A percentile compares a stretch with the other conserved stretches of the same genome.
phyloP scores from a whole-genome alignment of 192 early-diverging fungal species.

The Linnemannia zychae region DNA sequence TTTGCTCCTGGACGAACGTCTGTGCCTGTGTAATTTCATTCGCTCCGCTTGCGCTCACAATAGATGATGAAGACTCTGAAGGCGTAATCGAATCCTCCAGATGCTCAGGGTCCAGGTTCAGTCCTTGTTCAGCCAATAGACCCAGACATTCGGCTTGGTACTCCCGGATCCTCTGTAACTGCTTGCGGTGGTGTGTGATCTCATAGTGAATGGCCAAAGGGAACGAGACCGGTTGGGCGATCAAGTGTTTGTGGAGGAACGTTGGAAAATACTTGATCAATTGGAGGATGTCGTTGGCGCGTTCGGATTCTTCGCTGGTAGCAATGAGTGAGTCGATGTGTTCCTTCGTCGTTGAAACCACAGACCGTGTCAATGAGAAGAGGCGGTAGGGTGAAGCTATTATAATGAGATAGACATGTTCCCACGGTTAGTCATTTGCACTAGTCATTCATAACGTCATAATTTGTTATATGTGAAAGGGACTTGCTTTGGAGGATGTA shows the following conservation, averaged over 20 bases:
- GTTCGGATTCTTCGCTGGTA: conserved; percentile 10
- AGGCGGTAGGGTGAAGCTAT: conserved; percentile 39
- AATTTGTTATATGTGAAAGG: neutral
- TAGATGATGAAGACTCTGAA: neutral
- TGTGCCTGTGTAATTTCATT: conserved; percentile 16
- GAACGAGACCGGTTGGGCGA: conserved; percentile 54
- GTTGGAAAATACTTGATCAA: conserved; percentile 47
- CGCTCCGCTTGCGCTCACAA: neutral
- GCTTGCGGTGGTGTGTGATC: conserved; percentile 64
- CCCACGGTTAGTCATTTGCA: conserved; percentile 12
- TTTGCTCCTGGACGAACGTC: conserved; percentile 44
- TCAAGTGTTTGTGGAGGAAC: conserved; percentile 42
- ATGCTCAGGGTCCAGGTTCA: conserved; percentile 53
- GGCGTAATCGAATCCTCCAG: conserved; percentile 30
- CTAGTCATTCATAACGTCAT: conserved; percentile 17
- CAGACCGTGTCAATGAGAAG: conserved; percentile 23
- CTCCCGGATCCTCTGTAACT: conserved; percentile 63
- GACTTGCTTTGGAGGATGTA: conserved; percentile 64
- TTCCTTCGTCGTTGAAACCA: conserved; percentile 16
- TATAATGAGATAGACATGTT: conserved; percentile 11
- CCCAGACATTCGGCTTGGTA: conserved; percentile 76
- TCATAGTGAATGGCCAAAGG: conserved; percentile 69
- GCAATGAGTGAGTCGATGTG: conserved; percentile 44
- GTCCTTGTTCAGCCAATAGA: conserved; percentile 64
- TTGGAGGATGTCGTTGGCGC: conserved; percentile 11